Base-by-base conservation (phyloP, 371 early-diverging fungal species). In the Saksenaea oblongispora region DNA sequence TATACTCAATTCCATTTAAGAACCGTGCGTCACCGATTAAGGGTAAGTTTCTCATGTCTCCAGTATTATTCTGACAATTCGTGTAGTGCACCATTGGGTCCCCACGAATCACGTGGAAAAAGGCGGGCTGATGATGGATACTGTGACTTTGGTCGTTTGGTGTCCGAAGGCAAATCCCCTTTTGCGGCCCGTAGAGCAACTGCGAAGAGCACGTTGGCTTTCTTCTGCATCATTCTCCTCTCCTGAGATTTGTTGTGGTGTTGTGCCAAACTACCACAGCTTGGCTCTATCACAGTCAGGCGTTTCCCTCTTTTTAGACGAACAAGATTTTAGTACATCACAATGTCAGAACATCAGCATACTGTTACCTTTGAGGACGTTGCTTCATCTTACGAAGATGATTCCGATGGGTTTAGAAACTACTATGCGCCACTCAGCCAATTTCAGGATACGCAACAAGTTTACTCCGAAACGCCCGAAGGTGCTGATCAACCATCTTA, bases 401-500 rank as follows among this genome's bases (percentile, higher is more conserved):
- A 71, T 15, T 27, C 61, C 41, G 64, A 61, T 34, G 59, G 66
- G 22, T 71, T 61, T 66, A 51, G 62, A n/a, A 71, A 70, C 56
- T 71, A 71, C 53, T 71, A 66, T 60, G 66, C 71, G 11, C 71
- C 71, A 0, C 53, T 71, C 11, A 62, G 62, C 31, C 61, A 62
- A 24, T 41, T 47, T 11, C 51, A 47, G 10, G 51, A 47, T 47
- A 47, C 51, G n/a, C 51, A 47, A 47, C 51, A 22, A 47, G 51
- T n/a, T 18, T 18, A 18, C 3, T 9, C 51, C n/a, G 51, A 47
- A 47, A 47, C 51, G 8, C 51, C 22, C 22, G 51, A 47, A 22
- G 22, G 24, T 22, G 11, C 51, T 9, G 51, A 47, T 10, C 51
- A 47, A 7, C 3, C 22, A 4, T 18, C 51, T 17, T 47, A 47